Base-by-base conservation (phyloP, 1,284 basidiomycete genomes). In the Moesziomyces sp. region DNA sequence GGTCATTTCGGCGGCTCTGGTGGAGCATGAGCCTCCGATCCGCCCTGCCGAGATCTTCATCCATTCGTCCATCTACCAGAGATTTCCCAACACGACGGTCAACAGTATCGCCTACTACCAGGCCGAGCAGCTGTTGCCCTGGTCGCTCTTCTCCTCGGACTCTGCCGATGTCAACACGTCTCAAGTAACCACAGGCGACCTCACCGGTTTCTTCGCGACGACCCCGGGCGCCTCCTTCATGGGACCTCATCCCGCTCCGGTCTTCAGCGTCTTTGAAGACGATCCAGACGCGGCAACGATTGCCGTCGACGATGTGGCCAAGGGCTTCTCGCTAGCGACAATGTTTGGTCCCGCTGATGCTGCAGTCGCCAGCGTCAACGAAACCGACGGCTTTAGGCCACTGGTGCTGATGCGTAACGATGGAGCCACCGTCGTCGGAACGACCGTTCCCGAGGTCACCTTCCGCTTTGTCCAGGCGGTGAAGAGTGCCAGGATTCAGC, bases 331-430 rank as follows among this genome's bases (percentile, higher is more conserved):
- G 8, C 45, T 73, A 10, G 59, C 70, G 5, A 48, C 48, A n/a
- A 58, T 50, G 13, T 60, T 73, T 16, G 70, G 70, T 3, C 64
- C 60, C 7, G 19, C 42, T 0, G 46, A 30, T 14, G 53, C 69
- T 9, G 5, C 53, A 1, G 48, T 53, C 6, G 26, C 51, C 5
- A 57, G 58, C 0, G 44, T 72, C 21, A 62, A 59, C 30, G 38
- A 63, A 28, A 59, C 50, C 2, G 49, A 52, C 18, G 64, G 70
- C 3, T 73, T 67, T 50, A 48, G 70, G n/a, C 71, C 71, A 1
- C 54, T 74, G 9, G 71, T 74, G 45, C 58, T 74, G 19, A 69
- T 74, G 71, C 65, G 66, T 42, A 64, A 74, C 55, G 65, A 74
- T 23, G 71, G 71, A 14, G 71, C 62, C 4, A 68, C 66, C 0